phyloP scores from a whole-genome alignment of 2,329 filamentous ascomycete genomes.

The Cordyceps sp. region DNA sequence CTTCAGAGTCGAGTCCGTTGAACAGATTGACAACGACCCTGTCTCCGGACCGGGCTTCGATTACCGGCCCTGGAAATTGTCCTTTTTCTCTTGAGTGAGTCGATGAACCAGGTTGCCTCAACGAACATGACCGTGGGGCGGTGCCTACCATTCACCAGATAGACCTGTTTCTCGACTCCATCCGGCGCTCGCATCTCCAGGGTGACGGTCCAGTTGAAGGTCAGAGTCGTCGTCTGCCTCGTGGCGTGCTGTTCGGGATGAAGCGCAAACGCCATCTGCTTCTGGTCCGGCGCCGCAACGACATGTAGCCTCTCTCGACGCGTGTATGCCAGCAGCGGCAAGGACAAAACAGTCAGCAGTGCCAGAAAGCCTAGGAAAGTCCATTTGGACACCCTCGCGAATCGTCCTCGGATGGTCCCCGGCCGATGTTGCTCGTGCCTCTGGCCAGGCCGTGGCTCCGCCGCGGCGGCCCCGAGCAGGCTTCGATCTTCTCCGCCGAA shows the following conservation, averaged over 20 bases:
- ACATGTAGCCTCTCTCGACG: not conserved
- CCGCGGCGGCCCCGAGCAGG: too few species aligned
- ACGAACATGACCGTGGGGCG: too few species aligned
- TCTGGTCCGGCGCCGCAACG: not conserved
- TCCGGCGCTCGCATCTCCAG: conserved; percentile 6
- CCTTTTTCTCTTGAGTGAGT: conserved; percentile 5
- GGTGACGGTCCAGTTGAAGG: conserved; percentile 8
- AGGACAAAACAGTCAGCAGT: not conserved
- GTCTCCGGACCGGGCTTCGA: conserved; percentile 56
- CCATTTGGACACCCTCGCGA: not conserved
- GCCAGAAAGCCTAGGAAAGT: not conserved
- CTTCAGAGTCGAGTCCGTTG: conserved; percentile 45
- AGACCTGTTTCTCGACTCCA: conserved; percentile 10
- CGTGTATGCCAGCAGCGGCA: conserved; percentile 2
- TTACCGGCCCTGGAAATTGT: conserved; percentile 52
- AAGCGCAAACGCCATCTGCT: conserved; percentile 6
- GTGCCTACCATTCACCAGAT: conserved; percentile 9
- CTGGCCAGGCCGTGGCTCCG: too few species aligned
- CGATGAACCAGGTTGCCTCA: too few species aligned
- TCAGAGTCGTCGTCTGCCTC: conserved; percentile 4
- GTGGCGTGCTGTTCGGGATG: conserved; percentile 4
- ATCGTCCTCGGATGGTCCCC: too few species aligned
- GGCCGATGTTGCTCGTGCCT: not conserved
- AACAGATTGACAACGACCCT: conserved; percentile 49
- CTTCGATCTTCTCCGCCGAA: too few species aligned